phyloP scores from a whole-genome alignment of 331 rosid species.

The Cydonia oblonga region DNA sequence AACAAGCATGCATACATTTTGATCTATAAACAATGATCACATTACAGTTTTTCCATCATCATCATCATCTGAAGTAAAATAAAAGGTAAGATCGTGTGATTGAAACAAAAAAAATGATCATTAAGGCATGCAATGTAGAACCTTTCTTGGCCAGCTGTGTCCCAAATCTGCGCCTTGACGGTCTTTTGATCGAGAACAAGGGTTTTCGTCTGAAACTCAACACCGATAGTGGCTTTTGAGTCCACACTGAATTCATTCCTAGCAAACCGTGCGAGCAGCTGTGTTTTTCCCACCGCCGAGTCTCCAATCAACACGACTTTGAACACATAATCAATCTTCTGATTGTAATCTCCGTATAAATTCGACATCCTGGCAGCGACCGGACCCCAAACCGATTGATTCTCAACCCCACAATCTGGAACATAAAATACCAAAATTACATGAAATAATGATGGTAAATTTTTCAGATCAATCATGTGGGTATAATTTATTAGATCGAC shows the following conservation, averaged over 20 bases:
- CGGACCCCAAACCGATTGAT: neutral
- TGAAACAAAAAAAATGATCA: neutral
- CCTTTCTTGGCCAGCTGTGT: constrained; percentile 97
- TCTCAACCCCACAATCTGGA: neutral
- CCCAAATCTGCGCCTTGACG: constrained; percentile 84
- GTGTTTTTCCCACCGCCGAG: constrained; percentile 86
- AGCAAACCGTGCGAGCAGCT: constrained; percentile 63
- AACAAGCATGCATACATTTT: no score
- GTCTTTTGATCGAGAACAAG: constrained; percentile 62
- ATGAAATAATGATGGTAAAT: neutral
- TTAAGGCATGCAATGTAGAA: neutral
- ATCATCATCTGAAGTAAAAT: no score
- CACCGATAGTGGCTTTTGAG: constrained; percentile 87
- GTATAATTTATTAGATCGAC: neutral
- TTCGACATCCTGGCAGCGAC: constrained; percentile 42
- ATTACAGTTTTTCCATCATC: neutral
- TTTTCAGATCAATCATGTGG: constrained; percentile 2
- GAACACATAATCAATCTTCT: constrained; percentile 81
- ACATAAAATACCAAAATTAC: neutral
- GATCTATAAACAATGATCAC: neutral
- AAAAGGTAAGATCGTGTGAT: neutral
- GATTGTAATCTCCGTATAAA: constrained; percentile 60
- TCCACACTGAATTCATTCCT: constrained; percentile 58
- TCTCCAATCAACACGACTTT: constrained; percentile 93
- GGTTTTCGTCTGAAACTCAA: constrained; percentile 83